A percentile compares a stretch with the other conserved stretches of the same genome.
These are phyloP conservation scores for Boletellus ananas DNA, from an alignment of 768 basidiomycete genomes.

Conservation along the genomic window DNA sequence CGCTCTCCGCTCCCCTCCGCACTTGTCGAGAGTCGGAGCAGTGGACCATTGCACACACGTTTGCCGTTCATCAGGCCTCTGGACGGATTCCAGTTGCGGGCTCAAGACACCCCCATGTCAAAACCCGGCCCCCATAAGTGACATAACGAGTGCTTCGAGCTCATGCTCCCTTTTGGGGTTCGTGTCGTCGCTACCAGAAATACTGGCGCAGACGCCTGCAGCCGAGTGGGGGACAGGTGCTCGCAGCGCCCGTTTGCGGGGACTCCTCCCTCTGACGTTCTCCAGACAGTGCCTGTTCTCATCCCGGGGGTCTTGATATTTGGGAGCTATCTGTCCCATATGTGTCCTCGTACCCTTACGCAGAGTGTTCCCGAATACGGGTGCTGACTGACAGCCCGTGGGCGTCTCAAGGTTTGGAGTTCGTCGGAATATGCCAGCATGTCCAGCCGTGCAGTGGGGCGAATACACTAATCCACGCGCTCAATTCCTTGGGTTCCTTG, in stretches of 20 bases:
- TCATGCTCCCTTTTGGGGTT: constrained; percentile 1
- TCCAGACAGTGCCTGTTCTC: not conserved
- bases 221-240: too few species aligned
- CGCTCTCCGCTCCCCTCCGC: too few species aligned
- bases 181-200: too few species aligned
- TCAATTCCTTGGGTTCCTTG: constrained; percentile 16
- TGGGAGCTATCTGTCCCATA: not conserved
- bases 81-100: too few species aligned
- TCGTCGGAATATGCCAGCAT: constrained; percentile 19
- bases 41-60: too few species aligned
- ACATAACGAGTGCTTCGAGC: constrained; percentile 10
- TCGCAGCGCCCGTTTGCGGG: not conserved
- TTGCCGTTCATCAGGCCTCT: too few species aligned
- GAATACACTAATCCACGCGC: not conserved
- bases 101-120: too few species aligned
- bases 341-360: constrained; percentile 8
- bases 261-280: constrained; percentile 1
- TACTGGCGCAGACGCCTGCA: too few species aligned
- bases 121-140: not conserved
- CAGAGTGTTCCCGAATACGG: constrained; percentile 7
- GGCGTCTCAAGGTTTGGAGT: constrained; percentile 13
- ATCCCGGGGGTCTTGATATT: constrained; percentile 4
- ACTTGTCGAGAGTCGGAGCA: too few species aligned
- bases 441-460: too few species aligned
- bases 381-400: constrained; percentile 15